These are phyloP conservation scores for Deinandra increscens DNA, from an alignment of 129 eudicot species.

Conservation along the genomic window DNA sequence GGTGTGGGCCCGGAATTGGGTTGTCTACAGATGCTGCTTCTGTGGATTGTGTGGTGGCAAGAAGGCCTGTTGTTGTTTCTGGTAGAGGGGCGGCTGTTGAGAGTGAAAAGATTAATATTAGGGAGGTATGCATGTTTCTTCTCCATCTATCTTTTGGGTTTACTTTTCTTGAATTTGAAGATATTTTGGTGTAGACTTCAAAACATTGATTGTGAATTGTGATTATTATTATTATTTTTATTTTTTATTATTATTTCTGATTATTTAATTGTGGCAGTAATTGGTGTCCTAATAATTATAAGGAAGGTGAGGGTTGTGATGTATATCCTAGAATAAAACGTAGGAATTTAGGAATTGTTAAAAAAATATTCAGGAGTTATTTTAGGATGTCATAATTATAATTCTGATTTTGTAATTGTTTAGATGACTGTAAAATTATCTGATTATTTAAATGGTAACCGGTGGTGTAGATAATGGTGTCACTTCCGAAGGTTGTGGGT, in stretches of 20 bases:
- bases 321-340: too few relatives aligned
- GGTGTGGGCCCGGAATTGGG: constrained; percentile 91
- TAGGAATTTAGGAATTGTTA: too few relatives aligned
- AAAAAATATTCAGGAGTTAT: neutral
- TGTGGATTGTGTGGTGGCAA: constrained; percentile 72
- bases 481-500: too few relatives aligned
- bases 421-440: neutral
- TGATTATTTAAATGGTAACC: too few relatives aligned
- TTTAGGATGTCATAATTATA: neutral
- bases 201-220: too few relatives aligned
- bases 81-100: constrained; percentile 63
- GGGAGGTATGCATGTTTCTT: constrained; percentile 49
- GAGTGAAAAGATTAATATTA: constrained; percentile 39
- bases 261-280: neutral
- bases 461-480: too few relatives aligned
- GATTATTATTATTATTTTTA: neutral
- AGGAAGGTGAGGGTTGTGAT: too few relatives aligned
- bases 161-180: neutral
- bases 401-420: neutral
- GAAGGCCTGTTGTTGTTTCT: constrained; percentile 56
- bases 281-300: too few relatives aligned
- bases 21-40: constrained; percentile 61
- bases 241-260: neutral
- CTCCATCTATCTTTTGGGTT: neutral
- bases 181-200: neutral